Conservation (phyloP, 768 basidiomycete species). For the Lentinula edodes region DNA sequence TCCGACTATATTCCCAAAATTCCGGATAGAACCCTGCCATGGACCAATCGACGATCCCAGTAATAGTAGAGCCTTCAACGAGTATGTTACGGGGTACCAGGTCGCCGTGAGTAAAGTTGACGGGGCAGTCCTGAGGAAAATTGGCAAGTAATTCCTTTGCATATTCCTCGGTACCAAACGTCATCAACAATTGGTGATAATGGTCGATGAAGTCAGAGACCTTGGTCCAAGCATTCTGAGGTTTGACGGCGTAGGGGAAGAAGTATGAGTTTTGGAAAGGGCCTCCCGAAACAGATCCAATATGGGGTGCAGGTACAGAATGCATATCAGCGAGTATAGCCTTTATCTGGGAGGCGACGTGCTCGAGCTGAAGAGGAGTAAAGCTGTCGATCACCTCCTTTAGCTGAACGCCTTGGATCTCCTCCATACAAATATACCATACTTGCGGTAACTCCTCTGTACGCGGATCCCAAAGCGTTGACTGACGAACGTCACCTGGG, state of each 20-base stretch:
- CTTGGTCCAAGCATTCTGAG: conserved; percentile 12
- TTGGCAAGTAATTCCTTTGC: conserved; percentile 9
- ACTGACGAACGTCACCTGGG: conserved; percentile 9
- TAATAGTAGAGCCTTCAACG: conserved; percentile 10
- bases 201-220: conserved; percentile 15
- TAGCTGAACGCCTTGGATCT: conserved; percentile 19
- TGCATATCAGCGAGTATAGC: conserved; percentile 14
- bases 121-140: background rate
- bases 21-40: conserved; percentile 11
- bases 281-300: conserved; percentile 17
- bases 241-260: background rate
- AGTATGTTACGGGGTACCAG: conserved; percentile 9
- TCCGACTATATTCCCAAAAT: conserved; percentile 12
- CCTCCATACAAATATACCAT: conserved; percentile 24
- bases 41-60: conserved; percentile 13
- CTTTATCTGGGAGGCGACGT: conserved; percentile 17
- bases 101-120: conserved; percentile 7
- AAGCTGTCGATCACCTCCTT: conserved; percentile 19
- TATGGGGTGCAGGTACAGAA: conserved; percentile 6
- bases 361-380: conserved; percentile 15
- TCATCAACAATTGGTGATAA: conserved; percentile 15
- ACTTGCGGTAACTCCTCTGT: conserved; percentile 5
- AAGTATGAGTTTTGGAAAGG: conserved; percentile 17
- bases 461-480: background rate
- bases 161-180: conserved; percentile 14